Conservation (phyloP, 306 rosid species). For the Hippophae tibetana region DNA sequence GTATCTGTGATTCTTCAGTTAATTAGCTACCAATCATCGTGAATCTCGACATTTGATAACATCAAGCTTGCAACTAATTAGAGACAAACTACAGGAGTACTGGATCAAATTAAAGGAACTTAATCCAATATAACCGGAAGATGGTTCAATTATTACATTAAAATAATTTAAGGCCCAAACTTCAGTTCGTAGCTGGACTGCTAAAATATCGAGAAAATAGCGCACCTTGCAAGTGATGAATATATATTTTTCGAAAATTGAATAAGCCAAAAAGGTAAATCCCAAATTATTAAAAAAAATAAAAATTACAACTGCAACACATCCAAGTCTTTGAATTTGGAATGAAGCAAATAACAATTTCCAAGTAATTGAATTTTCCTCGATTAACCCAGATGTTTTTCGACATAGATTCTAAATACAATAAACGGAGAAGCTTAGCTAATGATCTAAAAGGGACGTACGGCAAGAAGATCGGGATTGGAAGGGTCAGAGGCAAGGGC, state of each 20-base stretch:
- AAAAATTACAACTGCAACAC: no score
- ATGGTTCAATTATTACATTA: background rate
- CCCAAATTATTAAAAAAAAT: no score
- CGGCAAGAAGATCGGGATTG: slow-evolving; percentile 67
- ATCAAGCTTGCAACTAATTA: no score
- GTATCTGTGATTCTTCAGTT: no score
- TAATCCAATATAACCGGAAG: background rate
- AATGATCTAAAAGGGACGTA: background rate
- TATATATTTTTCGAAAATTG: background rate
- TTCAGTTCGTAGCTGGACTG: background rate
- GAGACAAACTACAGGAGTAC: no score
- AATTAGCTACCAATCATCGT: no score
- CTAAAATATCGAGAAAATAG: background rate
- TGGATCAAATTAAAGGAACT: background rate
- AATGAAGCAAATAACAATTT: background rate
- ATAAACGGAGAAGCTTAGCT: background rate
- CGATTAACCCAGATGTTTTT: background rate
- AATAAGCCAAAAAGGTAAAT: background rate
- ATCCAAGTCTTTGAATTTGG: no score
- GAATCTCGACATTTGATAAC: no score
- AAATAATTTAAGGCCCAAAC: background rate
- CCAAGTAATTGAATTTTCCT: background rate
- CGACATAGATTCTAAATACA: background rate
- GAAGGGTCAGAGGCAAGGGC: slow-evolving; percentile 63
- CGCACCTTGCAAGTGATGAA: background rate